Percentiles rank a stretch among this genome's conserved stretches.
Evolutionary conservation across 345 rosid genomes (phyloP).

Genomic region (Brassica juncea): DNA sequence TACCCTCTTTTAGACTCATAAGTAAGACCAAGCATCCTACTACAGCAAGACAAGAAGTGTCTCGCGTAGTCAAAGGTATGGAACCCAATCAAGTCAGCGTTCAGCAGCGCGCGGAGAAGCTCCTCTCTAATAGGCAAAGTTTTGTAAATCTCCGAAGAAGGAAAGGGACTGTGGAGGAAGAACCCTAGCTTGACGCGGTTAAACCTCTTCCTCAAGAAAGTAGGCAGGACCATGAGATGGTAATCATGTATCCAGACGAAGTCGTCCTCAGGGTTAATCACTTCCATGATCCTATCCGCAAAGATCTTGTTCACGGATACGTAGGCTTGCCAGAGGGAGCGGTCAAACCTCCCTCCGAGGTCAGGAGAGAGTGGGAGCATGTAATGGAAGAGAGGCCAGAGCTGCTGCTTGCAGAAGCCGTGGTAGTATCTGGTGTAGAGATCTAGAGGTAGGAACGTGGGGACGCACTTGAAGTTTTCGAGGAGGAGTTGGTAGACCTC

Average conservation of each 20-base stretch:
- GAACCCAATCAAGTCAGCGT: constrained; percentile 85
- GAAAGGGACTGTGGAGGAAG: background rate
- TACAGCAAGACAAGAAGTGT: constrained; percentile 76
- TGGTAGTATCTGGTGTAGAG: constrained; percentile 69
- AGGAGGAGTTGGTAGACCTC: constrained; percentile 70
- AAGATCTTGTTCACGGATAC: constrained; percentile 88
- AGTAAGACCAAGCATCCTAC: constrained; percentile 91
- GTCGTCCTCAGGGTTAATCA: constrained; percentile 89
- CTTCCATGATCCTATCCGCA: constrained; percentile 90
- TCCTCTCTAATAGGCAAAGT: constrained; percentile 87
- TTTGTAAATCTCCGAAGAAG: constrained; percentile 59
- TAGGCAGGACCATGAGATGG: constrained; percentile 87
- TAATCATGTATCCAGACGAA: constrained; percentile 94
- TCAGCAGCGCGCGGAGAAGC: constrained; percentile 68
- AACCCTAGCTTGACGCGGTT: constrained; percentile 65
- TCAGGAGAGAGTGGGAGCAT: constrained; percentile 88
- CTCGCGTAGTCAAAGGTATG: constrained; percentile 52
- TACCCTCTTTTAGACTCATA: constrained; percentile 87
- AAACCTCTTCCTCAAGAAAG: constrained; percentile 85
- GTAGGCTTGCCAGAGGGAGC: constrained; percentile 87
- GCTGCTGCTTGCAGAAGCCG: constrained; percentile 77
- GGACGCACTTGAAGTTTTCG: constrained; percentile 73
- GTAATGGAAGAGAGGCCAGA: constrained; percentile 51
- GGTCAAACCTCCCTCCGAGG: constrained; percentile 80
- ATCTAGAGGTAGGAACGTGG: constrained; percentile 69